Evolutionary conservation across 169 alveolate species (phyloP), one percentile per base, ranked within the genome.

Genomic region (Ichthyophthirius multifiliis): DNA sequence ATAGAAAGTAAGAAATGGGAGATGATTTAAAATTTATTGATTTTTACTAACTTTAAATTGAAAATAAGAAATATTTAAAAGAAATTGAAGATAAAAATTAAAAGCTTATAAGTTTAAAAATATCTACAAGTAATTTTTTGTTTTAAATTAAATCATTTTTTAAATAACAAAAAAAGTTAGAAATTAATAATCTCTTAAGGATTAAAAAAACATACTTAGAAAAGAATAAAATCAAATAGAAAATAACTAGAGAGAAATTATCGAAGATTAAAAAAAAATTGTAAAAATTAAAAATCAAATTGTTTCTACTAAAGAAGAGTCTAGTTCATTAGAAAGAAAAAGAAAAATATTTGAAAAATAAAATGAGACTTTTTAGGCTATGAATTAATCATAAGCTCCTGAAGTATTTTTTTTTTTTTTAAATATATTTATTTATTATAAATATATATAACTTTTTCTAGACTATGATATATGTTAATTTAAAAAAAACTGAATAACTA

Each of bases 41-140:
- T 86, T 93, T 96, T 71, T 97, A 96, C 85, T 93, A 96, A 84
- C 86, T 96, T 65, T 90, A 96, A 84, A 96, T 96, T 27, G 99
- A 96, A 62, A 96, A 96, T 81, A 92, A 94, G 76, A 96, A 94
- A 82, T 95, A 94, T 74, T 98, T 95, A 3, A 92, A 86, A 43
- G 96, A 92, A 71, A 93, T 96, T 39, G 98, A 94, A 82, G 98
- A 94, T 34, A 92, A 96, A n/a, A 96, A 96, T 77, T 82, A 87
- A 48, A 94, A 94, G 75, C 87, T 95, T 31, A 79, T 95, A 9
- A 74, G 67, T 5, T 79, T 93, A 32, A 94, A 95, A 71, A 83
- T 93, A 35, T 93, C 90, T 9, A 85, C 95, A 43, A 96, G n/a
- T n/a, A n/a, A n/a, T n/a, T n/a, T n/a, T n/a, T n/a, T n/a, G n/a